Base-by-base conservation (phyloP, 2,329 filamentous ascomycete species). In the Neobulgaria alba region DNA sequence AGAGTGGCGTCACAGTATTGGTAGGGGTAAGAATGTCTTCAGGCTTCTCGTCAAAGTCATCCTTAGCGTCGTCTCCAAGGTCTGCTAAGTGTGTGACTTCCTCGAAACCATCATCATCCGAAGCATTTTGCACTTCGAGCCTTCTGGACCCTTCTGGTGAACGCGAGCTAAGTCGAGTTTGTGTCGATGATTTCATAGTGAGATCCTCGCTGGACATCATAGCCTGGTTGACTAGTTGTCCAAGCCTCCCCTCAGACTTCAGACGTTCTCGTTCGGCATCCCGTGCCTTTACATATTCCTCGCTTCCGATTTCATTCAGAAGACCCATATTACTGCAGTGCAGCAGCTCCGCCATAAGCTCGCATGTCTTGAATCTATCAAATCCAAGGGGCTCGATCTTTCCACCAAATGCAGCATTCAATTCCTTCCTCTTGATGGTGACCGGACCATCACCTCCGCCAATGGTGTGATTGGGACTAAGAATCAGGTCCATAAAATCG, bases 301-400 rank as follows among this genome's bases (percentile, higher is more conserved):
- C 89, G 9, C 88, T 89, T 21, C 90, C 92, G 8, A 78, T 70
- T 60, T 96, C 89, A 58, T 98, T 98, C 50, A 98, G 68, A 26
- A 98, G 69, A 4, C 85, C 89, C 92, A 98, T 98, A 60, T 98
- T 98, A 61, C 90, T 96, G 64, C 92, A 98, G 63, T 98, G 92
- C 29, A 98, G 67, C 33, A 98, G 70, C 63, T 98, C 92, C 1
- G 92, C 92, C 92, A 98, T 96, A 45, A 98, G 71, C 64, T 98
- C 92, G 62, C 92, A 98, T 0, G 92, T 96, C 69, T 98, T 98
- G 71, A 98, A 98, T 15, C 92, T 76, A 63, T 98, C 92, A 58
- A 98, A 98, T 2, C 92, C 92, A 8, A 98, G 73, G 3, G 92
- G 90, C 62, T 96, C 88, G 38, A 98, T 89, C 61, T 83, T 85